Conservation (phyloP, 305 asterid genomes). For the Fraxinus floribunda region DNA sequence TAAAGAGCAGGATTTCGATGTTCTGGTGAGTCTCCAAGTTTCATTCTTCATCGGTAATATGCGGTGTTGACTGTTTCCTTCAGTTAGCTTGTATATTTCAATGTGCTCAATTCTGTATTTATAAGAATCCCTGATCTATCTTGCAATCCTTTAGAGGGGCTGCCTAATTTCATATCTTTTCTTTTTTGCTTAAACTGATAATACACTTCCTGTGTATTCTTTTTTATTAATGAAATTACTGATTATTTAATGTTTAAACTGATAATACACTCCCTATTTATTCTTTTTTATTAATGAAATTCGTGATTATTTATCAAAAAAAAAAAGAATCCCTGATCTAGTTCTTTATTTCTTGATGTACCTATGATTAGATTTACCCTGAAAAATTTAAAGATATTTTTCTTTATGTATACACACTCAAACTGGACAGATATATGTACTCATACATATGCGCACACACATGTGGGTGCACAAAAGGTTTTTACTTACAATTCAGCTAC, state of each 20-base stretch:
- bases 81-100: constrained; percentile 11
- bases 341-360: constrained; percentile 10
- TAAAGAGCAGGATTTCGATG: constrained; percentile 96
- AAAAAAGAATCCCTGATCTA: not conserved
- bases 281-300: too few relatives aligned
- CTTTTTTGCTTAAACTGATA: too few relatives aligned
- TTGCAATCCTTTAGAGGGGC: too few relatives aligned
- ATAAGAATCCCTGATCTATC: constrained; percentile 2
- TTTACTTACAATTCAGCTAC: not conserved
- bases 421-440: not conserved
- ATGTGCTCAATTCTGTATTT: constrained; percentile 5
- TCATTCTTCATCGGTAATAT: constrained; percentile 15
- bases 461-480: not conserved
- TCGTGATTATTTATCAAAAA: too few relatives aligned
- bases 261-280: too few relatives aligned
- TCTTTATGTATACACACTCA: not conserved
- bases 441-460: not conserved
- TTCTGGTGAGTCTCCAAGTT: constrained; percentile 62
- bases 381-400: not conserved
- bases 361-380: not conserved
- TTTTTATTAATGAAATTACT: too few relatives aligned
- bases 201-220: too few relatives aligned
- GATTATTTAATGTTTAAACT: too few relatives aligned
- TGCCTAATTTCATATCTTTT: too few relatives aligned
- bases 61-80: constrained; percentile 4